phyloP scores from a whole-genome alignment of 164 flowering plant species.

The Brasenia schreberi region DNA sequence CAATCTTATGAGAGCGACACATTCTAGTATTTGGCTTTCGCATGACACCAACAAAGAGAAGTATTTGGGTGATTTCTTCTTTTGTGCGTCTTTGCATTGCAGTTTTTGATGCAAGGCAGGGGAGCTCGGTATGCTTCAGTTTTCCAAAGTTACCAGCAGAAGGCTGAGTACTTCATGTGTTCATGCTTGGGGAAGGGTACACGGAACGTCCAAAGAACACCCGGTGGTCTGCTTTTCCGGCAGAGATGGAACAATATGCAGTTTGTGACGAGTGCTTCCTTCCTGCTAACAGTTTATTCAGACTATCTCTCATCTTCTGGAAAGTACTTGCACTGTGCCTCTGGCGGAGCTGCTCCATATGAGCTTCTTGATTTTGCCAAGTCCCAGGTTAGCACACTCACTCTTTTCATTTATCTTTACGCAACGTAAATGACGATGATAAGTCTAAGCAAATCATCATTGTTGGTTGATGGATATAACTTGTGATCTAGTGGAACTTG shows the following conservation, averaged over 20 bases:
- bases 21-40: no score
- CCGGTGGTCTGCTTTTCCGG: slow-evolving; percentile 76
- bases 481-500: no score
- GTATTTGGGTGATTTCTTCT: background rate
- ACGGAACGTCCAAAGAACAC: slow-evolving; percentile 61
- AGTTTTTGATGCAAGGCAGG: slow-evolving; percentile 84
- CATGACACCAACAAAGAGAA: background rate
- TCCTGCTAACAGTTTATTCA: slow-evolving; percentile 68
- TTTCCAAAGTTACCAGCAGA: slow-evolving; percentile 48
- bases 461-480: no score
- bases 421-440: no score
- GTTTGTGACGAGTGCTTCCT: slow-evolving; percentile 80
- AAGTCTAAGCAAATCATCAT: no score
- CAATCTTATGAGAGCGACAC: no score
- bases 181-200: slow-evolving; percentile 65
- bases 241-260: slow-evolving; percentile 97
- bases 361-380: slow-evolving; percentile 63
- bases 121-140: slow-evolving; percentile 37
- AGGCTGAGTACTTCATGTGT: slow-evolving; percentile 86
- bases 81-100: slow-evolving; percentile 4
- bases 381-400: slow-evolving; percentile 43
- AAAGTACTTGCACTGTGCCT: slow-evolving; percentile 32
- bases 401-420: no score
- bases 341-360: slow-evolving; percentile 37
- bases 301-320: slow-evolving; percentile 62